These are phyloP conservation scores for Pachyrhizus erosus DNA, from an alignment of 306 rosid genomes.

Conservation along the genomic window DNA sequence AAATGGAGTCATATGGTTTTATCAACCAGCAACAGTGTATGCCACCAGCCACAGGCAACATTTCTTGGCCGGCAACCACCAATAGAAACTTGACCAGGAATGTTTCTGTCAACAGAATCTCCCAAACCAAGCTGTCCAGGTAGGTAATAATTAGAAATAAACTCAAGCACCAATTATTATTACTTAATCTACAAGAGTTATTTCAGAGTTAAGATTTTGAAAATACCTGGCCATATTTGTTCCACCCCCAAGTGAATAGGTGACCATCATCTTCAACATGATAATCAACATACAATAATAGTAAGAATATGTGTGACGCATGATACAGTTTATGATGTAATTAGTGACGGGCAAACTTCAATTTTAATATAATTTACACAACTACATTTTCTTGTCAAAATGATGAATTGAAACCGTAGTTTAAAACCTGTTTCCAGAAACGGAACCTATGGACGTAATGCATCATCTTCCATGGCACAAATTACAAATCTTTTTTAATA, in stretches of 20 bases:
- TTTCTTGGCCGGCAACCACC: conserved; percentile 56
- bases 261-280: conserved; percentile 68
- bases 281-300: background rate
- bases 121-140: conserved; percentile 84
- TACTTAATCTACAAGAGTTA: background rate
- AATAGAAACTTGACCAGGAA: conserved; percentile 62
- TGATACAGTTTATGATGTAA: background rate
- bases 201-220: conserved; percentile 24
- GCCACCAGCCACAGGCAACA: conserved; percentile 97
- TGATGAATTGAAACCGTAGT: too few relatives aligned
- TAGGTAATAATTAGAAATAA: conserved; percentile 18
- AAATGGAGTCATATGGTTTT: conserved; percentile 42
- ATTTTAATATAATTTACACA: background rate
- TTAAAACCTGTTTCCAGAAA: too few relatives aligned
- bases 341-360: background rate
- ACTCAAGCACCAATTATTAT: background rate
- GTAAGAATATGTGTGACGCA: conserved; percentile 9
- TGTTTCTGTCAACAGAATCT: conserved; percentile 71
- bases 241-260: conserved; percentile 93
- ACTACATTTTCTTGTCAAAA: background rate
- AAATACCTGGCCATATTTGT: conserved; percentile 87
- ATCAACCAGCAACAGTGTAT: conserved; percentile 73
- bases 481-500: too few relatives aligned
- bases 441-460: too few relatives aligned
- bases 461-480: background rate